phyloP scores from a whole-genome alignment of 148 eudicot species.

The Heliosperma pusillum region DNA sequence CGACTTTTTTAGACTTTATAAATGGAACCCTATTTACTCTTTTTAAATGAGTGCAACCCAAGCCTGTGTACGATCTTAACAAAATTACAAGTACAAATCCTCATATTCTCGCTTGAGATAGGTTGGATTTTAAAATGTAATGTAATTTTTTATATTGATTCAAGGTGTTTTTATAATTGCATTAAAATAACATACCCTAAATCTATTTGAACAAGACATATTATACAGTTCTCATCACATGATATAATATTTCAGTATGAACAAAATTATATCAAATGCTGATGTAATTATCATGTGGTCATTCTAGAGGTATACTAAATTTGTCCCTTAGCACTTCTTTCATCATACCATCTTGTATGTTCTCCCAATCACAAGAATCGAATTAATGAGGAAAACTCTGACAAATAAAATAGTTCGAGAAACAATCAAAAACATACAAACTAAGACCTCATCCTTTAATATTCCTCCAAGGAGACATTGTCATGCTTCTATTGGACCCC shows the following conservation, averaged over 20 bases:
- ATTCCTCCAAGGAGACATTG: conserved; percentile 27
- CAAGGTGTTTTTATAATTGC: too few relatives aligned
- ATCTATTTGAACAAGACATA: background rate
- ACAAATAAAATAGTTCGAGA: background rate
- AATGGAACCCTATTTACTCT: too few relatives aligned
- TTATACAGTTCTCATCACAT: background rate
- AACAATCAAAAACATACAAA: background rate
- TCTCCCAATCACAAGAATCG: background rate
- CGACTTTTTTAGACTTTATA: too few relatives aligned
- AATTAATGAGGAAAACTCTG: background rate
- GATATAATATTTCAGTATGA: background rate
- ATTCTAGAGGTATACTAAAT: background rate
- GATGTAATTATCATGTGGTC: too few relatives aligned
- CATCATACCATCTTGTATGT: background rate
- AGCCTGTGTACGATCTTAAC: too few relatives aligned
- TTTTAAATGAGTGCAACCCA: too few relatives aligned
- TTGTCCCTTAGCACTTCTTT: background rate
- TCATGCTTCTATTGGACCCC: conserved; percentile 19
- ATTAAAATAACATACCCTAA: too few relatives aligned
- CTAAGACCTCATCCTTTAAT: conserved; percentile 9
- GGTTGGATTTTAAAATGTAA: too few relatives aligned
- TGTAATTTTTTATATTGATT: too few relatives aligned
- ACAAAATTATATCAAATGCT: too few relatives aligned
- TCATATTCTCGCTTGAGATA: too few relatives aligned
- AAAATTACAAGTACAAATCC: too few relatives aligned